A percentile compares a stretch with the other conserved stretches of the same genome.
These are phyloP conservation scores for Tolypocladium ophioglossoides DNA, from an alignment of 2,329 filamentous ascomycete species.

Conservation along the genomic window DNA sequence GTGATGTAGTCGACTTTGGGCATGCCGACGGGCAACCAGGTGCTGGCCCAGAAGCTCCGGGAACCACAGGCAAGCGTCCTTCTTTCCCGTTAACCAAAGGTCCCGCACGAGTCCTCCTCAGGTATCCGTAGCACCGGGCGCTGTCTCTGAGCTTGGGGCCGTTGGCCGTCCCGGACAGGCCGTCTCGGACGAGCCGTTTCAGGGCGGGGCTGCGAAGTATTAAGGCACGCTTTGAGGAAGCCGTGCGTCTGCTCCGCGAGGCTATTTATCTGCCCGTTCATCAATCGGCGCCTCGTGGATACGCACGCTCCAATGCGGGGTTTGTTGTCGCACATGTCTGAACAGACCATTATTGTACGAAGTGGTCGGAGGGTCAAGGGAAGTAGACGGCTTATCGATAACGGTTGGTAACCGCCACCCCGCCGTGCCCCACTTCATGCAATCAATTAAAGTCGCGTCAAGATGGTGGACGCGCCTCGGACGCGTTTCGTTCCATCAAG, in stretches of 20 bases:
- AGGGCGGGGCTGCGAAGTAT: not conserved
- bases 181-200: not conserved
- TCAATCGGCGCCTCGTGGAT: too few relatives aligned
- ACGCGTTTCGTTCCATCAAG: constrained; percentile 9
- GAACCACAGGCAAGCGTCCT: too few relatives aligned
- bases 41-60: not conserved
- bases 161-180: not conserved
- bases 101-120: too few relatives aligned
- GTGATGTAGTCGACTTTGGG: constrained; percentile 9
- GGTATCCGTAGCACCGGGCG: too few relatives aligned
- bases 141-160: too few relatives aligned
- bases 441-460: constrained; percentile 29
- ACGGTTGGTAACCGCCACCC: too few relatives aligned
- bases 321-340: too few relatives aligned
- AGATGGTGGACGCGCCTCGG: constrained; percentile 15
- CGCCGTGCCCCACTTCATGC: constrained; percentile 12
- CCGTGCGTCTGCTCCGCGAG: not conserved
- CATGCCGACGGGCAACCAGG: not conserved
- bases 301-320: too few relatives aligned
- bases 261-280: too few relatives aligned
- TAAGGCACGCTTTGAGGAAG: too few relatives aligned
- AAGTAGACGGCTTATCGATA: not conserved
- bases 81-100: not conserved
- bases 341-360: too few relatives aligned
- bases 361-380: too few relatives aligned